Evolutionary conservation across 1,139 yeast genomes (phyloP), one percentile per base, ranked within the genome.

Genomic region (Petasospora fabianii): DNA sequence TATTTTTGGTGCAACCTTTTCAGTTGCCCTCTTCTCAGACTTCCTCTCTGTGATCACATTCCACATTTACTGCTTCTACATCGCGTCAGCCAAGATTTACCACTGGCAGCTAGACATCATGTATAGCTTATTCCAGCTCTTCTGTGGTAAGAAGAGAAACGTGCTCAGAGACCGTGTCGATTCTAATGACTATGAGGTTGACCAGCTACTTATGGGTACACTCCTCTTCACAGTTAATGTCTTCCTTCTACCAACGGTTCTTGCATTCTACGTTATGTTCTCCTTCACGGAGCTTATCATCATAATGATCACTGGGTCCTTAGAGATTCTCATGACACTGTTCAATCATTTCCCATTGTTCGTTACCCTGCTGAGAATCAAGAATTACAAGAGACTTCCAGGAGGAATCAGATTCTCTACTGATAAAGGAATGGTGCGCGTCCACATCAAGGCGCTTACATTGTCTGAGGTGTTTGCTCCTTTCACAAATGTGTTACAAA

Each of bases 121-220:
- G 45, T 69, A 69, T 40, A 85, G 97, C 11, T 68, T 94, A 39
- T 85, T 86, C 60, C 85, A 88, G 52, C 66, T 94, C 30, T 90
- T 94, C 53, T 74, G 95, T 44, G 99, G 99, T 1, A 85, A 84
- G 59, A 88, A 90, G 61, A 82, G 78, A 49, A 94, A 94, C 56
- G 77, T 84, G 2, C 65, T 94, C 51, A 73, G 97, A 49, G 72
- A 84, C 43, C 79, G 98, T 66, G 80, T 88, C 30, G 99, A 94
- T 59, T 77, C 84, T n/a, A 77, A 81, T 49, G 72, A 75, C 50
- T 90, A 85, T 58, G 92, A 85, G 43, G 66, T 90, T 27, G 97
- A 92, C 58, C 96, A 90, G 55, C 68, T 92, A 42, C 66, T 94
- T 38, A 66, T 92, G 59, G 98, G 98, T 0, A 92, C 96, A 0